A percentile compares a stretch with the other conserved stretches of the same genome.
Evolutionary conservation across 2,329 filamentous ascomycete species (phyloP).

Genomic region (Bipolaris cookei): DNA sequence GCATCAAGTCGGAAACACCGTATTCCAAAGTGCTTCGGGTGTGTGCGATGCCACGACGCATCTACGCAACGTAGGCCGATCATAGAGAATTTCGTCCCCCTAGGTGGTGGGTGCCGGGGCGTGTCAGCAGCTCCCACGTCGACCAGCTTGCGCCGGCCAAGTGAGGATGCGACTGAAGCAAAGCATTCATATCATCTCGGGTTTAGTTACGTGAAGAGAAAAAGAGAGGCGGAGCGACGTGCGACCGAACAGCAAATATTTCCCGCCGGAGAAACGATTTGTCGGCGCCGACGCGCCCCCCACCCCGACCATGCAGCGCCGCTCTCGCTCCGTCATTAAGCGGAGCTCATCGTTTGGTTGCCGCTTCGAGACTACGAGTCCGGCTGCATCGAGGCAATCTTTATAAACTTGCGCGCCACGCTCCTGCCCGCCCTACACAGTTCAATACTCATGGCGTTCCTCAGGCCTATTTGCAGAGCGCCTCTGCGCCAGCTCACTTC

Average conservation of each 20-base stretch:
- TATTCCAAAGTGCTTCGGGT: background rate
- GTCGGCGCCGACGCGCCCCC: constrained; percentile 15
- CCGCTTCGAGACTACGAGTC: constrained; percentile 33
- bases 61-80: constrained; percentile 51
- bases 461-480: constrained; percentile 50
- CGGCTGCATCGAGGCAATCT: constrained; percentile 22
- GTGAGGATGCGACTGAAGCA: constrained; percentile 62
- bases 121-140: constrained; percentile 58
- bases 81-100: constrained; percentile 55
- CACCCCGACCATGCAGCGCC: constrained; percentile 13
- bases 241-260: constrained; percentile 24
- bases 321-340: constrained; percentile 23
- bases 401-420: constrained; percentile 28
- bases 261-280: constrained; percentile 30
- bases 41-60: constrained; percentile 1
- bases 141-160: constrained; percentile 55
- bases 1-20: constrained; percentile 1
- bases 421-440: constrained; percentile 17
- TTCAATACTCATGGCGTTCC: constrained; percentile 49
- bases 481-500: constrained; percentile 46
- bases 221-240: constrained; percentile 20
- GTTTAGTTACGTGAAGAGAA: constrained; percentile 73
- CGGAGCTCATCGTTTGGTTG: constrained; percentile 30
- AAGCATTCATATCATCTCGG: constrained; percentile 77
- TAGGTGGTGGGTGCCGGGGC: constrained; percentile 56